phyloP scores from a whole-genome alignment of 2,329 filamentous ascomycete species.

The Biscogniauxia mediterranea region DNA sequence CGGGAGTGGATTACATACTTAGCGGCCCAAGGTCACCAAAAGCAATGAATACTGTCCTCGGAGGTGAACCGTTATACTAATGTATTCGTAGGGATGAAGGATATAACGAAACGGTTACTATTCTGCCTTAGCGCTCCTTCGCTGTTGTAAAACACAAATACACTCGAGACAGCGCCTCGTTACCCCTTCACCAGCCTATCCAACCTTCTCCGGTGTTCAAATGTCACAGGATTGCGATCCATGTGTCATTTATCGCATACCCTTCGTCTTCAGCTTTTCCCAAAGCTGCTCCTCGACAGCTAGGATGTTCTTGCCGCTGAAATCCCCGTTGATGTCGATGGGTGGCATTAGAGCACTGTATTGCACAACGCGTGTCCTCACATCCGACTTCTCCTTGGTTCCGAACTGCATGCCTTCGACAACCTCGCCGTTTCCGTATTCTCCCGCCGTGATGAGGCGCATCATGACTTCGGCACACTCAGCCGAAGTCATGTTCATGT shows the following conservation, averaged over 20 bases:
- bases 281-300: conserved; percentile 16
- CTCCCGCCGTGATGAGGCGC: conserved; percentile 7
- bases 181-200: too few relatives aligned
- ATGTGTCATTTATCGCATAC: conserved; percentile 1
- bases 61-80: too few relatives aligned
- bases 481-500: conserved; percentile 13
- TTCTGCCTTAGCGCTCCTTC: too few relatives aligned
- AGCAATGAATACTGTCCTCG: too few relatives aligned
- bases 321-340: conserved; percentile 10
- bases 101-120: too few relatives aligned
- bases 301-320: conserved; percentile 18
- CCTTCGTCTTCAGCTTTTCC: conserved; percentile 13
- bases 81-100: too few relatives aligned
- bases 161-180: too few relatives aligned
- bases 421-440: conserved; percentile 10
- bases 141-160: too few relatives aligned
- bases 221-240: not conserved
- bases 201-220: too few relatives aligned
- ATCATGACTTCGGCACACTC: conserved; percentile 13
- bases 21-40: too few relatives aligned
- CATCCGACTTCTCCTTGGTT: conserved; percentile 4
- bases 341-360: conserved; percentile 9
- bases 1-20: too few relatives aligned
- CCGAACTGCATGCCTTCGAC: conserved; percentile 15
- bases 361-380: conserved; percentile 8